Evolutionary conservation across 106 monocot genomes (phyloP).

Genomic region (Dactylorhiza incarnata): DNA sequence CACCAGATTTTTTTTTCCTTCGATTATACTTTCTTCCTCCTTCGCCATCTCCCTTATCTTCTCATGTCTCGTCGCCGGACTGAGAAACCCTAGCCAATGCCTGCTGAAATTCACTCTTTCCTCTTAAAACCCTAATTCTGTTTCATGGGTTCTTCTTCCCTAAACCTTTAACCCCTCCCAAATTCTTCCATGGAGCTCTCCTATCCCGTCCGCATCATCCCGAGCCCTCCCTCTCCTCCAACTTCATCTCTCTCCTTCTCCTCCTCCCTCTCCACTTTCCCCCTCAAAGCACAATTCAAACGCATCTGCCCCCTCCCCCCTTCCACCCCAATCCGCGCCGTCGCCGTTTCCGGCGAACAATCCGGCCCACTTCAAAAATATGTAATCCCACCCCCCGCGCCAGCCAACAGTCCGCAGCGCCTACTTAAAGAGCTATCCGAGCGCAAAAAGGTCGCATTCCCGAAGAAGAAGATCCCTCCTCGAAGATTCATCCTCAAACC

Average conservation of each 20-base stretch:
- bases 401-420: slow-evolving; percentile 69
- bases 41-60: too few relatives aligned
- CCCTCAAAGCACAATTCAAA: slow-evolving; percentile 7
- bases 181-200: slow-evolving; percentile 1
- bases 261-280: slow-evolving; percentile 30
- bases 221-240: not conserved
- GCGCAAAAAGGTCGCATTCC: slow-evolving; percentile 60
- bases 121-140: slow-evolving; percentile 1
- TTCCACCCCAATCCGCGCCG: slow-evolving; percentile 10
- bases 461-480: slow-evolving; percentile 74
- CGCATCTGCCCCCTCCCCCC: not conserved
- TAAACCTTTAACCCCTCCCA: not conserved
- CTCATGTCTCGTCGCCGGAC: too few relatives aligned
- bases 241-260: slow-evolving; percentile 42
- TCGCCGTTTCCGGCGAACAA: slow-evolving; percentile 24
- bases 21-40: too few relatives aligned
- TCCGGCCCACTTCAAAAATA: slow-evolving; percentile 9
- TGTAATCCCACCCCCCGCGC: slow-evolving; percentile 8
- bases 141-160: not conserved
- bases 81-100: not conserved
- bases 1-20: too few relatives aligned
- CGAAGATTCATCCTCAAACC: slow-evolving; percentile 89
- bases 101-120: not conserved
- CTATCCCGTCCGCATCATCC: slow-evolving; percentile 4
- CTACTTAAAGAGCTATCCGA: slow-evolving; percentile 87